Percentiles rank a stretch among this genome's conserved stretches.
Conservation (phyloP, 2,329 filamentous ascomycete species). For the Knoxdaviesia capensis region DNA sequence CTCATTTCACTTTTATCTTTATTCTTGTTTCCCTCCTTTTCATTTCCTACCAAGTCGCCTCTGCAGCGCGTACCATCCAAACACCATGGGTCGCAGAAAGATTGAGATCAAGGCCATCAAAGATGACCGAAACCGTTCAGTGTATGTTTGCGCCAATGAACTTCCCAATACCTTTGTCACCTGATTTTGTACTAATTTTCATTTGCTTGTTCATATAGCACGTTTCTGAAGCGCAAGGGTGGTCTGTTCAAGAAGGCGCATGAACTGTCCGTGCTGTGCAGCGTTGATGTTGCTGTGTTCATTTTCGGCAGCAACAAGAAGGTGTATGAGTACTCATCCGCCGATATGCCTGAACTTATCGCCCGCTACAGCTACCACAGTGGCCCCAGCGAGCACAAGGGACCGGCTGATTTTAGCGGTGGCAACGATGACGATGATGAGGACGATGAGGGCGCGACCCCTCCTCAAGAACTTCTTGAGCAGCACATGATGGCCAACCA, state of each 20-base stretch:
- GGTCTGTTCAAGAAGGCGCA: conserved; percentile 99
- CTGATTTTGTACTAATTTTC: conserved; percentile 1
- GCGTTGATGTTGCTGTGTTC: conserved; percentile 94
- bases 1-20: neutral
- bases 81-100: conserved; percentile 81
- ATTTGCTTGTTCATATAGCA: conserved; percentile 30
- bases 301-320: conserved; percentile 99
- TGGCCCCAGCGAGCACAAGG: conserved; percentile 87
- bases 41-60: conserved; percentile 1
- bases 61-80: conserved; percentile 9
- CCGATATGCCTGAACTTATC: conserved; percentile 81
- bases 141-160: conserved; percentile 40
- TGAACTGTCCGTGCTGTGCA: conserved; percentile 92
- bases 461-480: conserved; percentile 42
- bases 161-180: conserved; percentile 1
- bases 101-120: conserved; percentile 99
- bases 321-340: conserved; percentile 90
- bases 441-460: conserved; percentile 54
- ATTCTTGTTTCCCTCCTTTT: conserved; percentile 3
- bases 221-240: conserved; percentile 95
- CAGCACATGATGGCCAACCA: conserved; percentile 31
- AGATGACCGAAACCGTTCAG: conserved; percentile 91
- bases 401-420: conserved; percentile 77
- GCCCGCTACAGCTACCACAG: conserved; percentile 49
- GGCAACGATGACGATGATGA: conserved; percentile 74